Evolutionary conservation across 2,329 filamentous ascomycete species (phyloP), one percentile per base, ranked within the genome.

Genomic region (Phyllosticta capitalensis): DNA sequence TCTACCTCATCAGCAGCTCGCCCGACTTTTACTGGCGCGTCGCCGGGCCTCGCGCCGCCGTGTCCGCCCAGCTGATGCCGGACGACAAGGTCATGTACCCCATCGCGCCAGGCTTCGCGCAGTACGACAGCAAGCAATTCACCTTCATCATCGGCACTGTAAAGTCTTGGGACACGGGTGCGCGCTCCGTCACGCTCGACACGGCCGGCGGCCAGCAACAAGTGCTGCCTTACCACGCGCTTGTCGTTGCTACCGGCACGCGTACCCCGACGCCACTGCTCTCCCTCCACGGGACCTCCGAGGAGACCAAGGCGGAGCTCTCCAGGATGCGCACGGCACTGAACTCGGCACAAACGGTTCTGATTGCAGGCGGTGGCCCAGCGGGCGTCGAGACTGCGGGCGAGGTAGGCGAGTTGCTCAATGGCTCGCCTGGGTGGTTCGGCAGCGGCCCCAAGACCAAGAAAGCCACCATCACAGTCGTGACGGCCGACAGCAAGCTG

Each of bases 381-480:
- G 67, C 69, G 5, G 72, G 69, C 20, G 66, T 73, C 38, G 72
- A 74, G 64, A 68, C 67, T 5, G 71, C 72, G 1, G 72, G 71
- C 33, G 71, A 74, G 62, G 65, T 75, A 6, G 81, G 78, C 26
- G 77, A 81, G 62, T 71, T 75, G 63, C 70, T 82, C 17, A 83
- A 83, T 60, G 77, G 79, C 1, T 70, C 69, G 1, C 66, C 74
- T 0, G 72, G 76, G 4, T 72, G 67, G 67, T 72, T 78, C 61
- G 66, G 68, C 5, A 66, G 64, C 17, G 65, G 50, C 2, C 53
- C 53, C 10, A 56, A 56, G 53, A 63, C 60, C 52, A 58, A 24
- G 6, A 52, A 54, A 22, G 60, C 38, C 10, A 58, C 61, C 30
- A 67, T 74, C 62, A 70, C 67, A 52, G 67, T 75, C 17, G 60